Evolutionary conservation across 148 eudicot genomes (phyloP).

Genomic region (Silene uniflora): DNA sequence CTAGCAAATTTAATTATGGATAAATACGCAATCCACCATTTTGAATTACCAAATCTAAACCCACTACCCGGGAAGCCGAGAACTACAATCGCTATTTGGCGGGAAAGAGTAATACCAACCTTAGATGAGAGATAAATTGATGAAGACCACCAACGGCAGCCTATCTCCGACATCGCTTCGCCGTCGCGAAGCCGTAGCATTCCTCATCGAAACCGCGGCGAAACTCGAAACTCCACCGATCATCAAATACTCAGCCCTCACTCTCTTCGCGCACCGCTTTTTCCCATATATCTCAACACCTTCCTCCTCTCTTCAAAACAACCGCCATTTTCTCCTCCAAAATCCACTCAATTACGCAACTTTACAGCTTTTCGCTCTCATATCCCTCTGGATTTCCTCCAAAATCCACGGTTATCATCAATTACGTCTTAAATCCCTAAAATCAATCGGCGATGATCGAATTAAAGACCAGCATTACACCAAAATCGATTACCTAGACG

Average conservation of each 20-base stretch:
- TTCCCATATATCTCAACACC: conserved; percentile 44
- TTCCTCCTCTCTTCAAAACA: neutral
- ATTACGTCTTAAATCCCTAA: conserved; percentile 48
- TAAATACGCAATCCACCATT: too few species aligned
- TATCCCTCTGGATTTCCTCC: conserved; percentile 77
- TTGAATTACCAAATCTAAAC: too few species aligned
- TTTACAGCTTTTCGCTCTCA: conserved; percentile 73
- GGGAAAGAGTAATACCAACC: neutral
- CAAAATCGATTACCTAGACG: conserved; percentile 55
- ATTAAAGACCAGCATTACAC: conserved; percentile 76
- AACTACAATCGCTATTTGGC: neutral
- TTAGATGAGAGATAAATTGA: neutral
- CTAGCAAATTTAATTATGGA: too few species aligned
- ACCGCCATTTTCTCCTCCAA: conserved; percentile 48
- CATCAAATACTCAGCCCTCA: conserved; percentile 75
- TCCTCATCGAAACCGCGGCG: conserved; percentile 48
- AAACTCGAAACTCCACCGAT: conserved; percentile 49
- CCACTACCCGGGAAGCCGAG: neutral
- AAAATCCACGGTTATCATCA: conserved; percentile 68
- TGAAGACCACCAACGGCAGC: neutral
- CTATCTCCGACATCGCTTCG: neutral
- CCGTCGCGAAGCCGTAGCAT: conserved; percentile 38
- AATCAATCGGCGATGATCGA: conserved; percentile 45
- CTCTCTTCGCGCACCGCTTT: conserved; percentile 69
- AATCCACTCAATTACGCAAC: conserved; percentile 54